Conservation (phyloP, 2,329 filamentous ascomycete species). For the Fusarium sp. region DNA sequence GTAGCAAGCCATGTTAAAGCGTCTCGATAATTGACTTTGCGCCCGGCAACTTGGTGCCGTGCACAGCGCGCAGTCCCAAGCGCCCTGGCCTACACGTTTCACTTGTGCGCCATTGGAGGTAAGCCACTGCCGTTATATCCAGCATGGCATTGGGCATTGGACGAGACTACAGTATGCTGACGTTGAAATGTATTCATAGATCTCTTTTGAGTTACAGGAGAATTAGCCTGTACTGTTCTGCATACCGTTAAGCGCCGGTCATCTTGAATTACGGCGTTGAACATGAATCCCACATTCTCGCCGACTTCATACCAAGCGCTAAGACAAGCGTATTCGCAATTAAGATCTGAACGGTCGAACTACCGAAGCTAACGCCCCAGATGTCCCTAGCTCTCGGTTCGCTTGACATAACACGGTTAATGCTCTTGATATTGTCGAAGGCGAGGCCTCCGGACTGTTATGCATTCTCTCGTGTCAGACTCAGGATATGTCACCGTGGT, state of each 20-base stretch:
- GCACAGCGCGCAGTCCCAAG: not conserved
- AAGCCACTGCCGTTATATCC: conserved; percentile 8
- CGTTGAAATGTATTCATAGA: not conserved
- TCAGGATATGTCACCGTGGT: not conserved
- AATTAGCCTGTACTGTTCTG: not conserved
- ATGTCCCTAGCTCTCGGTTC: conserved; percentile 1
- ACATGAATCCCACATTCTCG: conserved; percentile 1
- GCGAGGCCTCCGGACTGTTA: conserved; percentile 1
- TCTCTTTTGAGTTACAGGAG: conserved; percentile 3
- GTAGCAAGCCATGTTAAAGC: conserved; percentile 6
- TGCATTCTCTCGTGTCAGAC: not conserved
- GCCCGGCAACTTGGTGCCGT: conserved; percentile 20
- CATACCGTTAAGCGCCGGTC: not conserved
- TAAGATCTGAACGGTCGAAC: conserved; percentile 20
- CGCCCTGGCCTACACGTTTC: conserved; percentile 14
- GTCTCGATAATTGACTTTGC: conserved; percentile 2
- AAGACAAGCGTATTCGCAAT: conserved; percentile 5
- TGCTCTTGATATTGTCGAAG: not conserved
- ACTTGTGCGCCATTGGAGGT: not conserved
- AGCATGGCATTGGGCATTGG: not conserved
- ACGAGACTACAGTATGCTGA: not conserved
- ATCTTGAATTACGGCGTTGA: not conserved
- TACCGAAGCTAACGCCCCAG: conserved; percentile 20
- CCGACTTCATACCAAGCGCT: not conserved
- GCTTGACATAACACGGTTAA: not conserved